Base-by-base conservation (phyloP, 148 eudicot species). In the Heliosperma pusillum region DNA sequence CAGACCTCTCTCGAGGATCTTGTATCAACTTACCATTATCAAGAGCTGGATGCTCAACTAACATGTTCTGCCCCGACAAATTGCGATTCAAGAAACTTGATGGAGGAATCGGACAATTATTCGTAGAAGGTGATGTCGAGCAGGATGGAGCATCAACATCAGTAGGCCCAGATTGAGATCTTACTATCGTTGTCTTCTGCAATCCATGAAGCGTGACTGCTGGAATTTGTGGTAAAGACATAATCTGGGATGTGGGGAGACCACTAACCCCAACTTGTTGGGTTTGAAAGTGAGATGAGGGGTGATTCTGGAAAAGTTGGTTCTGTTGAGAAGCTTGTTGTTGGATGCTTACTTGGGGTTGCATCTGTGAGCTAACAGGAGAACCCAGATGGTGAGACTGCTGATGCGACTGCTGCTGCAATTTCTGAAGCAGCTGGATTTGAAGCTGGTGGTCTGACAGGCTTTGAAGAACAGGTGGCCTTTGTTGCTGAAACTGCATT, bases 121-220 rank as follows among this genome's bases (percentile, higher is more conserved):
- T 91, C 55, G 93, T 83, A 10, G 95, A 89, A 67, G 97, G 96
- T 13, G 98, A 90, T 0, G 96, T 92, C 21, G 98, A 94, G 71
- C 97, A 94, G 13, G 98, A 94, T 33, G 93, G 97, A 77, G 83
- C 87, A 75, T 89, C 98, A 7, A 83, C 89, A 15, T 90, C 91
- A 15, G 95, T 86, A 25, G 78, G 85, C 50, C 82, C 84, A 25
- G 92, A 88, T 60, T 79, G 88, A 63, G 85, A 82, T 80, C 87
- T 86, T 52, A 74, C 70, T 25, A 69, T n/a, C 1, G 76, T 25
- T 53, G 89, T 67, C 79, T 87, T 92, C 68, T 88, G 91, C 83
- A 84, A 87, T 74, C 86, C 80, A 42, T 80, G 93, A 61, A 82
- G 78, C 81, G 89, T 95, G 80, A 83, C 88, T 10, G 78, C 29